These are phyloP conservation scores for Fusarium foetens DNA, from an alignment of 2,329 filamentous ascomycete species.

Conservation along the genomic window DNA sequence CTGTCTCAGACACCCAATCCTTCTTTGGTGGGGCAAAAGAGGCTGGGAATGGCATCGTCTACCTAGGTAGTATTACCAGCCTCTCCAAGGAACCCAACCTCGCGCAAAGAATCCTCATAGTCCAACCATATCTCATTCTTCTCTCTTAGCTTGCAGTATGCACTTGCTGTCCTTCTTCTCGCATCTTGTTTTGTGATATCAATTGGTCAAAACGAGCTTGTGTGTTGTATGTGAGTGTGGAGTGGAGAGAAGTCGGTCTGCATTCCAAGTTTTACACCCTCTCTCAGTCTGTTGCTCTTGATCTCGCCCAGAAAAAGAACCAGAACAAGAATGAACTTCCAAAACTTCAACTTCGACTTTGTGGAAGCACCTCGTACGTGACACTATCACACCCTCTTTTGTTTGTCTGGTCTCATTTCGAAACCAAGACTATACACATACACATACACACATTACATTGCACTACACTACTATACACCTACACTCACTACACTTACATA, in stretches of 20 bases:
- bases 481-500: not conserved
- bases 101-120: constrained; percentile 39
- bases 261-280: constrained; percentile 33
- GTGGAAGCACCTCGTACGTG: constrained; percentile 53
- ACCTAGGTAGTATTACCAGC: constrained; percentile 28
- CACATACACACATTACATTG: not conserved
- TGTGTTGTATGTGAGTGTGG: constrained; percentile 45
- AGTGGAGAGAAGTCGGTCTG: constrained; percentile 44
- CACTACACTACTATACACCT: not conserved
- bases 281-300: not conserved
- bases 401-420: not conserved
- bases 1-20: constrained; percentile 17
- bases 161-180: constrained; percentile 40
- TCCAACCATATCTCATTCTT: constrained; percentile 49
- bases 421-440: not conserved
- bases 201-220: constrained; percentile 48
- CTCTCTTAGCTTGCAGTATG: constrained; percentile 45
- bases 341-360: constrained; percentile 50
- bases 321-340: constrained; percentile 51
- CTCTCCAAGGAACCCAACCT: constrained; percentile 45
- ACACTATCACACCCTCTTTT: constrained; percentile 22
- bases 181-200: constrained; percentile 46
- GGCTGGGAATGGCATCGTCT: constrained; percentile 40
- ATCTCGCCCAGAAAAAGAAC: constrained; percentile 33
- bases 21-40: constrained; percentile 38